Base-by-base conservation (phyloP, 345 rosid species). In the Psidium friedrichsthalianum region DNA sequence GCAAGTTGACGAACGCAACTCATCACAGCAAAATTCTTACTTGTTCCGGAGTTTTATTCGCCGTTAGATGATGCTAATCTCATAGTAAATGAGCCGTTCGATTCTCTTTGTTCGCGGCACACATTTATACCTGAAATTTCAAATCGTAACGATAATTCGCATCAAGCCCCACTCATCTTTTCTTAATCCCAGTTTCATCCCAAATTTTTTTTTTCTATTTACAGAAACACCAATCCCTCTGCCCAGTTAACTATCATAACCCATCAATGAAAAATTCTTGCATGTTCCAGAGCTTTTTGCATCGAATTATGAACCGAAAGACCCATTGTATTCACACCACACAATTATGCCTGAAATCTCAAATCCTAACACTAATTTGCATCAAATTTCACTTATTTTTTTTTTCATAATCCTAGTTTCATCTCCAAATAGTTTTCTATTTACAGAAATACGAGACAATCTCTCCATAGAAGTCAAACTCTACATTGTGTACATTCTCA, bases 361-460 rank as follows among this genome's bases (percentile, higher is more conserved):
- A 15, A 61, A 29, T 29, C 11, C 40, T 61, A 29, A 4, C 21
- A 7, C 29, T 61, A 61, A 61, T 61, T 61, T 61, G 74, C 36
- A 59, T 15, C 21, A 15, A 61, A 29, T 5, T 1, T 7, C 40
- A 3, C 8, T 61, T 3, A 6, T 6, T 15, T 8, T 27, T 59
- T 36, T 36, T 36, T 36, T 59, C 40, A 6, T 14, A 59, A 14
- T 58, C 69, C 10, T 8, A 58, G 2, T n/a, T 58, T 58, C 14
- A 58, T 12, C 16, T 47, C 69, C 69, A n/a, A 6, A n/a, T 58
- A 12, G 14, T 58, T 58, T 58, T 1, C 8, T n/a, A 14, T 0
- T 0, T n/a, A 15, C 0, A 29, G 8, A n/a, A n/a, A n/a, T 6
- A n/a, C 36, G 8, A 0, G 11, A n/a, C 4, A 59, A 61, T 61